A percentile compares a stretch with the other conserved stretches of the same genome.
phyloP scores from a whole-genome alignment of 2,329 filamentous ascomycete species.

The Colletotrichum sp. region DNA sequence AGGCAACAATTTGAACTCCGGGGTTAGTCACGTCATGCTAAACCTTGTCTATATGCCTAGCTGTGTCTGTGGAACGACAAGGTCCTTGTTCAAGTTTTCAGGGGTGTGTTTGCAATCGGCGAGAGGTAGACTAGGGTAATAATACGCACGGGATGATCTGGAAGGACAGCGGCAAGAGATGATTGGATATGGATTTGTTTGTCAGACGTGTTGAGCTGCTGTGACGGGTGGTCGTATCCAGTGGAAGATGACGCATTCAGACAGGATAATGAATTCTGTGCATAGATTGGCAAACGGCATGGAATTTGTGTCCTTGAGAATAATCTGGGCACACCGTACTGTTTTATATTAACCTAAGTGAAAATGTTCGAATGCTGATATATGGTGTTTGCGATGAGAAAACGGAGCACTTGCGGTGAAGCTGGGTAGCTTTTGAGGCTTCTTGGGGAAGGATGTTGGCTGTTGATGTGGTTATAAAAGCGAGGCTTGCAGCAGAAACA shows the following conservation, averaged over 20 bases:
- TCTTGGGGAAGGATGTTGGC: no score
- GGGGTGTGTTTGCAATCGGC: no score
- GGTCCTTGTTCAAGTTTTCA: no score
- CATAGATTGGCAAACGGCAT: no score
- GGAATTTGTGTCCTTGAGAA: not conserved
- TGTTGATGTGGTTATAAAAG: accelerated
- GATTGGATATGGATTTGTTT: no score
- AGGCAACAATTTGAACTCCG: no score
- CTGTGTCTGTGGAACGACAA: no score
- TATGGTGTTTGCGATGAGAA: accelerated
- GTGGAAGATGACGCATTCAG: no score
- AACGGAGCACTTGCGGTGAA: not conserved
- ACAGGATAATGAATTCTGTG: no score
- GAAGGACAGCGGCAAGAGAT: not conserved
- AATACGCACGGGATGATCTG: not conserved
- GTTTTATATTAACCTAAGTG: not conserved
- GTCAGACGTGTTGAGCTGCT: not conserved
- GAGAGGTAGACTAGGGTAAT: no score
- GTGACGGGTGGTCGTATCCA: not conserved
- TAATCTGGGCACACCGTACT: accelerated
- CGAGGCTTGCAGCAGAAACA: accelerated
- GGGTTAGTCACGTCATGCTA: no score
- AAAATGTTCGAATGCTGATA: accelerated
- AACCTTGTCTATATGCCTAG: no score
- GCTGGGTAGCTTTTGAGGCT: not conserved